Evolutionary conservation across 805 yeast species (phyloP).

Genomic region (Ogataea salicorniae): DNA sequence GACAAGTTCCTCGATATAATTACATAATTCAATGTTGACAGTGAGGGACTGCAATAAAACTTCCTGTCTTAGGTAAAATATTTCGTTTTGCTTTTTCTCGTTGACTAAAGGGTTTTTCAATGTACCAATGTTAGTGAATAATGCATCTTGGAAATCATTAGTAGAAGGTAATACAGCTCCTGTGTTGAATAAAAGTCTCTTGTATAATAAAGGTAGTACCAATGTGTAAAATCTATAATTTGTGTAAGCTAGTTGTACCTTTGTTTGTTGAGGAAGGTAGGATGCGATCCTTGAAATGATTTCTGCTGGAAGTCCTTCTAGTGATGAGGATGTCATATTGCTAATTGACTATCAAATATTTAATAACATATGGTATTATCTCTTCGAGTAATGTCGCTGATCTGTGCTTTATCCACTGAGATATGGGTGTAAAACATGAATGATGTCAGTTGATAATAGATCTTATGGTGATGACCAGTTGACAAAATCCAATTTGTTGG

Average conservation of each 20-base stretch:
- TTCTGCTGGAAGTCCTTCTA: slow-evolving; percentile 19
- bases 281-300: slow-evolving; percentile 18
- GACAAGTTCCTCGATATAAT: slow-evolving; percentile 30
- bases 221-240: slow-evolving; percentile 28
- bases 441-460: too few species aligned
- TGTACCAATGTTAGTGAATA: slow-evolving; percentile 36
- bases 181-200: slow-evolving; percentile 31
- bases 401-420: too few species aligned
- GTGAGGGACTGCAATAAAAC: slow-evolving; percentile 34
- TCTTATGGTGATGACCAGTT: too few species aligned
- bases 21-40: slow-evolving; percentile 31
- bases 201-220: slow-evolving; percentile 33
- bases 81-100: slow-evolving; percentile 32
- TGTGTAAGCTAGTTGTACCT: slow-evolving; percentile 29
- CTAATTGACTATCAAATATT: too few species aligned
- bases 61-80: slow-evolving; percentile 35
- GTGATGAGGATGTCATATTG: slow-evolving; percentile 1
- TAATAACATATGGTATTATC: too few species aligned
- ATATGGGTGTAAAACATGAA: too few species aligned
- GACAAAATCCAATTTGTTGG: too few species aligned
- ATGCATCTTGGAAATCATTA: slow-evolving; percentile 31
- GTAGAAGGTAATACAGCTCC: slow-evolving; percentile 28
- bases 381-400: too few species aligned
- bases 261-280: slow-evolving; percentile 37
- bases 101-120: slow-evolving; percentile 30